Evolutionary conservation across 2,329 filamentous ascomycete genomes (phyloP).

Genomic region (Trichophyton verrucosum): DNA sequence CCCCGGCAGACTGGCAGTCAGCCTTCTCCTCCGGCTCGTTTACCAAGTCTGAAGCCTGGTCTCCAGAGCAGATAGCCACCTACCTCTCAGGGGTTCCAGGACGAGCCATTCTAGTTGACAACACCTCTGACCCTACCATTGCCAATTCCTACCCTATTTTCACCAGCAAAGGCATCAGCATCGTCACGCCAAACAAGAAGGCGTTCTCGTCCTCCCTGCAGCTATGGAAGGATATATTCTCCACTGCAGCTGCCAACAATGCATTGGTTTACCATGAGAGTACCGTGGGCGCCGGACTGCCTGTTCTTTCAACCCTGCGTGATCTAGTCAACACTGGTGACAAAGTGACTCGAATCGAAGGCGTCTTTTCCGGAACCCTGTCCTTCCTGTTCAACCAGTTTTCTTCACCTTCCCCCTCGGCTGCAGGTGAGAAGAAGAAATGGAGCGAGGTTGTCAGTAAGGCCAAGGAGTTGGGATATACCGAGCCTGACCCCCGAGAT

Average conservation of each 20-base stretch:
- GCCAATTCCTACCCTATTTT: constrained; percentile 73
- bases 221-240: constrained; percentile 81
- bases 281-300: constrained; percentile 83
- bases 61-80: constrained; percentile 57
- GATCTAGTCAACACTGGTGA: constrained; percentile 94
- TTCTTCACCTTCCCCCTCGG: constrained; percentile 55
- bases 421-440: constrained; percentile 39
- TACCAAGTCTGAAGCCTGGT: constrained; percentile 35
- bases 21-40: constrained; percentile 53
- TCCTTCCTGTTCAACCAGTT: constrained; percentile 98
- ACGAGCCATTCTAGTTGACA: constrained; percentile 79
- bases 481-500: constrained; percentile 74
- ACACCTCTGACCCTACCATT: constrained; percentile 81
- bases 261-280: constrained; percentile 92
- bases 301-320: constrained; percentile 83
- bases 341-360: constrained; percentile 81
- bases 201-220: constrained; percentile 73
- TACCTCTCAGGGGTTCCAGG: constrained; percentile 68
- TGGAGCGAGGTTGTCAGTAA: constrained; percentile 89
- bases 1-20: constrained; percentile 44
- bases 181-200: constrained; percentile 98
- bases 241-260: constrained; percentile 47
- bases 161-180: constrained; percentile 67
- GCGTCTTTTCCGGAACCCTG: constrained; percentile 95
- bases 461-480: constrained; percentile 87